Conservation (phyloP, 257 asterid species). For the Marsdenia floribunda region DNA sequence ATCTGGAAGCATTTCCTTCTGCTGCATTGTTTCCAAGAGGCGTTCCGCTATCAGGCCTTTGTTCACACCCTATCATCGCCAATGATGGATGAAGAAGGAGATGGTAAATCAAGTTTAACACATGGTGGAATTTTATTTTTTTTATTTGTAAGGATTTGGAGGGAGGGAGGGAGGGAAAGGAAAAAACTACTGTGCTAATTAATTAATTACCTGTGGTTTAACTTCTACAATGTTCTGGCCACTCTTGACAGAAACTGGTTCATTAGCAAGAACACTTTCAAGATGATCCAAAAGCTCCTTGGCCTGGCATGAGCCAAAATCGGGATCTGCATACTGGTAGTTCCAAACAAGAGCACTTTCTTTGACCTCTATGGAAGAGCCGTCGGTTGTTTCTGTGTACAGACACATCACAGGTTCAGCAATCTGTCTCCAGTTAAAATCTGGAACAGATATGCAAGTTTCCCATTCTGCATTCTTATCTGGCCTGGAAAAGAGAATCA, state of each 20-base stretch:
- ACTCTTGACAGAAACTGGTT: slow-evolving; percentile 81
- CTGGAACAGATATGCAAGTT: slow-evolving; percentile 55
- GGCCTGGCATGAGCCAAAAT: slow-evolving; percentile 79
- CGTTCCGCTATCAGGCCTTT: slow-evolving; percentile 67
- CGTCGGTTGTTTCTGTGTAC: slow-evolving; percentile 80
- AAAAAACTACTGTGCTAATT: slow-evolving; percentile 1
- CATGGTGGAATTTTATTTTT: no score
- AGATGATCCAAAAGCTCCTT: slow-evolving; percentile 84
- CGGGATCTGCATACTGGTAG: slow-evolving; percentile 79
- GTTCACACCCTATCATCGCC: slow-evolving; percentile 51
- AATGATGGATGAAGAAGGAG: not conserved
- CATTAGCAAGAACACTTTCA: slow-evolving; percentile 76
- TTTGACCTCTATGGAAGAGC: slow-evolving; percentile 69
- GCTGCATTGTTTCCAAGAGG: slow-evolving; percentile 49
- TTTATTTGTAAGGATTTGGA: not conserved
- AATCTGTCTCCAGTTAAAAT: slow-evolving; percentile 80
- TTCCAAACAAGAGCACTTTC: slow-evolving; percentile 83
- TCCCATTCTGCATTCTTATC: slow-evolving; percentile 55
- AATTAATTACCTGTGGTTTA: slow-evolving; percentile 62
- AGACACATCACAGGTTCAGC: slow-evolving; percentile 84
- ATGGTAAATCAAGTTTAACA: not conserved
- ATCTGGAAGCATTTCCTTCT: slow-evolving; percentile 55
- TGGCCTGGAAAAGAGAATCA: slow-evolving; percentile 37
- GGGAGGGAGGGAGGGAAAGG: not conserved
- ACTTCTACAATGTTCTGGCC: slow-evolving; percentile 77